Conservation (phyloP, 148 eudicot genomes). For the Rhododendron molle region DNA sequence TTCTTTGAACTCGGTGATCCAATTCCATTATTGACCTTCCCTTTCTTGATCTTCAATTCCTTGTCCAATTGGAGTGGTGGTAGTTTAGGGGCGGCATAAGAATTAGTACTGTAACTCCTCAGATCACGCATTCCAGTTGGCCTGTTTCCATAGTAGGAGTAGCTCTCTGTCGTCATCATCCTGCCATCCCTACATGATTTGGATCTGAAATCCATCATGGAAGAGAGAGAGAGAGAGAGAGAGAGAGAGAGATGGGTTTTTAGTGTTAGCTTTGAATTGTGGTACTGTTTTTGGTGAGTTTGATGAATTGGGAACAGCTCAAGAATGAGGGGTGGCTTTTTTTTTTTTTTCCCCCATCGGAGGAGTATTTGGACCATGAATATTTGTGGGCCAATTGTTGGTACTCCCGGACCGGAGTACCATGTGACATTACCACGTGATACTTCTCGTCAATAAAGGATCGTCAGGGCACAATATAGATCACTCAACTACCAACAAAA, state of each 20-base stretch:
- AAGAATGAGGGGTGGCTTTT: slow-evolving; percentile 1
- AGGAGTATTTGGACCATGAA: background rate
- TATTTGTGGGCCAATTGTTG: background rate
- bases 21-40: slow-evolving; percentile 6
- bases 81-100: slow-evolving; percentile 16
- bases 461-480: no score
- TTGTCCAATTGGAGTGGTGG: slow-evolving; percentile 7
- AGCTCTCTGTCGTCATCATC: slow-evolving; percentile 21
- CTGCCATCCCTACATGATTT: slow-evolving; percentile 64
- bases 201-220: slow-evolving; percentile 75
- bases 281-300: background rate
- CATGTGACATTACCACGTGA: no score
- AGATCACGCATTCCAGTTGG: slow-evolving; percentile 67
- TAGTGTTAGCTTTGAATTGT: background rate
- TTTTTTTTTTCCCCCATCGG: background rate
- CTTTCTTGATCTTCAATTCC: slow-evolving; percentile 28
- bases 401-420: no score
- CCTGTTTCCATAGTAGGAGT: slow-evolving; percentile 7
- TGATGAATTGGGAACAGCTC: slow-evolving; percentile 4
- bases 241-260: background rate
- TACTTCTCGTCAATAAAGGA: no score
- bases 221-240: background rate
- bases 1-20: slow-evolving; percentile 12
- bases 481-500: background rate
- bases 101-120: slow-evolving; percentile 63